phyloP scores from a whole-genome alignment of 441 rosid genomes.

The Syzygium malaccense region DNA sequence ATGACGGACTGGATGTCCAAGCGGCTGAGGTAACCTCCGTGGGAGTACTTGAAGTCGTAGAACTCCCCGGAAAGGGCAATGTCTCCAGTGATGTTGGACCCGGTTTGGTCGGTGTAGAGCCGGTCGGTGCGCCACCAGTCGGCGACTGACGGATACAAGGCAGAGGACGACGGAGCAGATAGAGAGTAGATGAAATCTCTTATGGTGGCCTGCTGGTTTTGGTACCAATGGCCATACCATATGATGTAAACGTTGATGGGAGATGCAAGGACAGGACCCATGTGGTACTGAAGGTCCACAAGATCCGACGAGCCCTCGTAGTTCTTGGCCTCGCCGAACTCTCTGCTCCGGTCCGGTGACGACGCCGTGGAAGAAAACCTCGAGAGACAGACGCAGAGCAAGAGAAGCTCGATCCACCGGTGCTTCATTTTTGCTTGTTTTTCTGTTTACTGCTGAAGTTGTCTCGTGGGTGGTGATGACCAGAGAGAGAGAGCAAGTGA shows the following conservation, averaged over 20 bases:
- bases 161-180: constrained; percentile 24
- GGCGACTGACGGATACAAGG: constrained; percentile 47
- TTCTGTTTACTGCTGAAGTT: neutral
- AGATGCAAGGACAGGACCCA: constrained; percentile 60
- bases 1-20: constrained; percentile 45
- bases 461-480: neutral
- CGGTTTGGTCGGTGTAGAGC: constrained; percentile 56
- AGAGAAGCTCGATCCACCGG: neutral
- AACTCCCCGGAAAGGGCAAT: constrained; percentile 38
- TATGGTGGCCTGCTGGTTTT: constrained; percentile 37
- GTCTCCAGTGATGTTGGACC: constrained; percentile 41
- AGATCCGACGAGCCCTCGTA: constrained; percentile 55
- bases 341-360: neutral
- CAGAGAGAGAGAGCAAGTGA: neutral
- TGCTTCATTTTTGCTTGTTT: neutral
- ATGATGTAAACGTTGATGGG: constrained; percentile 40
- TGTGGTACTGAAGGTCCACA: constrained; percentile 44
- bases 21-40: constrained; percentile 40
- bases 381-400: neutral
- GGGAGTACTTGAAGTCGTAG: constrained; percentile 39
- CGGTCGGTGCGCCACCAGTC: constrained; percentile 55
- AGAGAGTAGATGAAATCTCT: constrained; percentile 49
- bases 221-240: constrained; percentile 67
- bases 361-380: neutral
- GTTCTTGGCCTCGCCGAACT: constrained; percentile 24